A percentile compares a stretch with the other conserved stretches of the same genome.
Conservation (phyloP, 768 basidiomycete genomes). For the Lactarius evosmus region DNA sequence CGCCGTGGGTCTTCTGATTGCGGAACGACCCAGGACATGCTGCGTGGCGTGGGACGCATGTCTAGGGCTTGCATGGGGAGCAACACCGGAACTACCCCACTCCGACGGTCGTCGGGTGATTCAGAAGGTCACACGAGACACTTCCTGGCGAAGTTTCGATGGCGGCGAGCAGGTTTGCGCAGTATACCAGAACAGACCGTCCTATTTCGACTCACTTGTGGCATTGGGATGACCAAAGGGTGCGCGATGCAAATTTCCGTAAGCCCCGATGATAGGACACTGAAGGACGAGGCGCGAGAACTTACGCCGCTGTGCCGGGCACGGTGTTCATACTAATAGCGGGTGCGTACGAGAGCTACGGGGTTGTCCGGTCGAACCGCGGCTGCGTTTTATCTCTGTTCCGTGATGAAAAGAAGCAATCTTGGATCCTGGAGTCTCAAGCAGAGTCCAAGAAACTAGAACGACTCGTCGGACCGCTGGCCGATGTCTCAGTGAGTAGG, state of each 20-base stretch:
- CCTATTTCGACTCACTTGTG: background rate
- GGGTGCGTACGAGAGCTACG: background rate
- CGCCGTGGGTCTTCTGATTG: background rate
- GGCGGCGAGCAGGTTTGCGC: background rate
- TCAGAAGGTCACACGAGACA: background rate
- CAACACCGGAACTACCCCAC: background rate
- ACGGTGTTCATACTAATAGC: background rate
- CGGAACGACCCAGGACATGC: background rate
- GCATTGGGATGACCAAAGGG: background rate
- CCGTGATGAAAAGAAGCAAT: background rate
- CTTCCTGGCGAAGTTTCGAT: background rate
- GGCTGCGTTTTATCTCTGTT: background rate
- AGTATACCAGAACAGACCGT: background rate
- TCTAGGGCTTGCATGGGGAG: too few species aligned
- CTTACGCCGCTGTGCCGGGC: background rate
- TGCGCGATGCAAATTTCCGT: background rate
- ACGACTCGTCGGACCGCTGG: constrained; percentile 7
- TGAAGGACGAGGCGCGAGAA: background rate
- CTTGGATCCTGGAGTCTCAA: background rate
- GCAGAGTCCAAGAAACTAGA: background rate
- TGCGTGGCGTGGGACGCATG: background rate
- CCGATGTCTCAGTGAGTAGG: constrained; percentile 1
- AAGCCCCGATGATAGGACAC: constrained; percentile 11
- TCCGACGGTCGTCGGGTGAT: background rate
- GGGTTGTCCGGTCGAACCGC: background rate